Conservation (phyloP, 305 asterid genomes). For the Ilex paraguariensis region DNA sequence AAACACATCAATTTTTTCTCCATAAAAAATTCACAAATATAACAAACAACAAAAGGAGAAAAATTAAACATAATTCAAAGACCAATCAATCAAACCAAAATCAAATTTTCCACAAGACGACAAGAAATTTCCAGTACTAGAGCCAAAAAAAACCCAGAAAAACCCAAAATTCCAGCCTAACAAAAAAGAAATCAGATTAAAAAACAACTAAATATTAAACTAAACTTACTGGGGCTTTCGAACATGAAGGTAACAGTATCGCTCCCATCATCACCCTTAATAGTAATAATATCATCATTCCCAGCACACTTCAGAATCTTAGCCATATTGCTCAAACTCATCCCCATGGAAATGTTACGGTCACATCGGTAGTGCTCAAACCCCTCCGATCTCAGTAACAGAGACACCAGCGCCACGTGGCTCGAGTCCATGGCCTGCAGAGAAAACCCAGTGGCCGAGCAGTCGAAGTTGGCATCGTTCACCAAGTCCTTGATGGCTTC, state of each 20-base stretch:
- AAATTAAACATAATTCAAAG: no score
- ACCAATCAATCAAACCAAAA: no score
- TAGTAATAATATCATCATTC: constrained; percentile 83
- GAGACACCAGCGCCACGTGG: constrained; percentile 86
- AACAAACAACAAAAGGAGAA: no score
- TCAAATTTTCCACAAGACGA: no score
- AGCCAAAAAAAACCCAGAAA: neutral
- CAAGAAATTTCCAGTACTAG: no score
- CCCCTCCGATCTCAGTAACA: constrained; percentile 84
- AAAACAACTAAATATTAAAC: neutral
- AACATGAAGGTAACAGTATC: constrained; percentile 92
- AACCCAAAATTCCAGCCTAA: neutral
- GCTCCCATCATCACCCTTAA: constrained; percentile 89
- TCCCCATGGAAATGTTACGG: constrained; percentile 81
- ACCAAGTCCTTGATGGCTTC: constrained; percentile 80
- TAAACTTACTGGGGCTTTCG: constrained; percentile 75
- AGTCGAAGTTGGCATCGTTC: constrained; percentile 80
- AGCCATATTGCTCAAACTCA: constrained; percentile 75
- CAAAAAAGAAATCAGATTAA: no score
- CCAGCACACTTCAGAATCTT: constrained; percentile 92
- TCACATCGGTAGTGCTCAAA: constrained; percentile 90
- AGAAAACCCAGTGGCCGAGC: constrained; percentile 85
- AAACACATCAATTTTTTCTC: no score
- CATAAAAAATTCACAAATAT: no score
- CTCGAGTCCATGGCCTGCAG: constrained; percentile 94